Conservation (phyloP, 1,139 yeast species). For the Debaryomycetaceae sp. region DNA sequence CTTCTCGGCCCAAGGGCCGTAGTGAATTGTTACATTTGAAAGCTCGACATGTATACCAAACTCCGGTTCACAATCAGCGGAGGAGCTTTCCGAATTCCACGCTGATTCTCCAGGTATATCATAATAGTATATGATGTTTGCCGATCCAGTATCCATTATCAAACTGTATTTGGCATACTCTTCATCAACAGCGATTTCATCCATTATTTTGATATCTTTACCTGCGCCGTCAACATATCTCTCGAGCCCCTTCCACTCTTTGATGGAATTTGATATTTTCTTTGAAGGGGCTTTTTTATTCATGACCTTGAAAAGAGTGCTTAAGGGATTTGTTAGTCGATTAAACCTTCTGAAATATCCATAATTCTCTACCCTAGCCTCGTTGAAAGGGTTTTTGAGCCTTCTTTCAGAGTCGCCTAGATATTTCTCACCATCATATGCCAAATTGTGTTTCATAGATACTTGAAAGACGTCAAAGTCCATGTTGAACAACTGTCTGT, state of each 20-base stretch:
- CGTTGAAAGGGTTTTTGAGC: neutral
- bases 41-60: conserved; percentile 62
- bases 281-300: neutral
- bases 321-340: neutral
- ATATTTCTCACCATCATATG: conserved; percentile 30
- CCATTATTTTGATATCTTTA: conserved; percentile 26
- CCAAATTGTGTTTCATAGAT: conserved; percentile 66
- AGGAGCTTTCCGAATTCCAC: conserved; percentile 14
- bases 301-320: neutral
- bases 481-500: conserved; percentile 42
- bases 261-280: conserved; percentile 5
- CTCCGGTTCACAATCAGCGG: conserved; percentile 45
- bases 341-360: neutral
- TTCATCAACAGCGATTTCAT: conserved; percentile 30
- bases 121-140: conserved; percentile 56
- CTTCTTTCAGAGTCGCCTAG: neutral
- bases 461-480: conserved; percentile 50
- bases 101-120: conserved; percentile 61
- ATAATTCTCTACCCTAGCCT: conserved; percentile 1
- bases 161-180: conserved; percentile 86
- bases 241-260: conserved; percentile 41
- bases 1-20: conserved; percentile 96
- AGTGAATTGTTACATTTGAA: conserved; percentile 65
- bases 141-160: conserved; percentile 59
- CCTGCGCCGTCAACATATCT: conserved; percentile 38